Percentiles rank a stretch among this genome's conserved stretches.
phyloP scores from a whole-genome alignment of 352 stramenopile genomes.

The Pythium grandisporangium region DNA sequence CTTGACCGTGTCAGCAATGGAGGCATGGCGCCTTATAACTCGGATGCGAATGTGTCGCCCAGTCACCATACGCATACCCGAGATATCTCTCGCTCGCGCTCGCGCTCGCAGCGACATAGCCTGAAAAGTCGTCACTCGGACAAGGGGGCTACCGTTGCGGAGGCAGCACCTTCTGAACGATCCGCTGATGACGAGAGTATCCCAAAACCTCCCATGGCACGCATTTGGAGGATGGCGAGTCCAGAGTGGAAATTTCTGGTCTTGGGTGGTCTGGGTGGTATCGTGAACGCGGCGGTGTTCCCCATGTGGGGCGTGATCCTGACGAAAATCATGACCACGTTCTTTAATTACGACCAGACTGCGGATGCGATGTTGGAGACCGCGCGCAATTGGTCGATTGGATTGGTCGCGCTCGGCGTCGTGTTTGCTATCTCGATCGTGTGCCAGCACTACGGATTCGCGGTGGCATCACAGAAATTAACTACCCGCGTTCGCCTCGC shows the following conservation, averaged over 20 bases:
- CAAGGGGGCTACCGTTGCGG: not conserved
- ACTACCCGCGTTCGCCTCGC: not conserved
- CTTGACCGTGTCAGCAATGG: constrained; percentile 84
- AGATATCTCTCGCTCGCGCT: too few species aligned
- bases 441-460: not conserved
- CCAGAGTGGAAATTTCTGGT: not conserved
- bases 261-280: not conserved
- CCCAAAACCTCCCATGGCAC: not conserved
- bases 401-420: not conserved
- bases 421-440: not conserved
- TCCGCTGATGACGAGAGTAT: not conserved
- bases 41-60: constrained; percentile 91
- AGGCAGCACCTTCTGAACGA: not conserved
- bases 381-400: not conserved
- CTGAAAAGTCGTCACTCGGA: too few species aligned
- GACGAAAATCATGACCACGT: not conserved
- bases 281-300: not conserved
- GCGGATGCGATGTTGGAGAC: not conserved
- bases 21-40: constrained; percentile 72
- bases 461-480: not conserved
- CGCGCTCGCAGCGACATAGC: too few species aligned
- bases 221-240: not conserved
- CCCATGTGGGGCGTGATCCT: not conserved
- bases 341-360: not conserved
- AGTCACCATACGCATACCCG: too few species aligned